Base-by-base conservation (phyloP, 73 alveolate genomes). In the Paramecium primaurelia region DNA sequence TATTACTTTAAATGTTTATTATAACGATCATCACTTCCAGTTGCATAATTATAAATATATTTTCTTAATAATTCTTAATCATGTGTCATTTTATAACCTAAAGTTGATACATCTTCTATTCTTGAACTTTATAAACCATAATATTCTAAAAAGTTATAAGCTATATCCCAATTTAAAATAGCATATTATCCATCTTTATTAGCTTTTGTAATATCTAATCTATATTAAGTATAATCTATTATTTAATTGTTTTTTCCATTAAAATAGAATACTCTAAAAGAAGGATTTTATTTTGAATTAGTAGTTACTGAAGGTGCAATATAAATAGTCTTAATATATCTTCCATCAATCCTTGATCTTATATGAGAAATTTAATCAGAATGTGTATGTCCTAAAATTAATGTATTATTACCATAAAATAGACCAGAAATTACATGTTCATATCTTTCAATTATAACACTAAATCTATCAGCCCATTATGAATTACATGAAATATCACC, bases 221-320 rank as follows among this genome's bases (percentile, higher is more conserved):
- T 95, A 92, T 96, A 96, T 94, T 96, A 96, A 47, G 92, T 28
- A 75, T 84, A 93, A 93, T 96, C 98, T 75, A 86, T 92, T 18
- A 96, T 96, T 88, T 94, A 86, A 86, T 92, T 86, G 8, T 58
- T 87, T 71, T 26, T 26, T 47, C 93, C 91, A 93, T 96, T 97
- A 49, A 93, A 77, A 51, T 92, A 88, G 90, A 95, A 96, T 73
- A 96, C 42, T 94, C 99, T 94, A 92, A 95, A 96, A 3, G 97
- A 93, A 12, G 99, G 99, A 88, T 96, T 96, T 71, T 90, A 95
- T 71, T 87, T 93, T 83, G 93, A 59, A 94, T 90, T 93, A 20
- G 99, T 87, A 28, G 99, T 96, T 45, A 95, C 93, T 51, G 97
- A 95, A 11, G 98, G 96, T 54, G 96, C 96, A 83, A 96, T 83